phyloP scores from a whole-genome alignment of 2,329 filamentous ascomycete species.

The Calonectria naviculata region DNA sequence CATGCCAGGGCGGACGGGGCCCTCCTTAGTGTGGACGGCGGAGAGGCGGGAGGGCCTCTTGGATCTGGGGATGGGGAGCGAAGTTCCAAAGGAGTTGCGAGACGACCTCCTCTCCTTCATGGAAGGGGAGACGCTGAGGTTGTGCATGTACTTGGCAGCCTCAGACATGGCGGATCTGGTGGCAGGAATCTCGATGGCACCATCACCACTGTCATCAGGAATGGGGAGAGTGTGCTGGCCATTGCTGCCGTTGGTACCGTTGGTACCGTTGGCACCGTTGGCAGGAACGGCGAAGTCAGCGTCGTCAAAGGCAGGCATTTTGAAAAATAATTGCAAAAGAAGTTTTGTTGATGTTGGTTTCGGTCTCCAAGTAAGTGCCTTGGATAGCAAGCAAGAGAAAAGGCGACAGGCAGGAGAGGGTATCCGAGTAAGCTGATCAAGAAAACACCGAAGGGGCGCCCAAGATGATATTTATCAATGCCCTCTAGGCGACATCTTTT shows the following conservation, averaged over 20 bases:
- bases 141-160: conserved; percentile 77
- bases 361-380: background rate
- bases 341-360: background rate
- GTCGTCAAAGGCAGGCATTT: conserved; percentile 71
- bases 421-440: background rate
- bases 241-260: conserved; percentile 31
- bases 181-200: conserved; percentile 76
- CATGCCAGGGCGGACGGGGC: conserved; percentile 64
- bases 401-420: background rate
- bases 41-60: conserved; percentile 77
- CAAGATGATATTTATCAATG: background rate
- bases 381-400: background rate
- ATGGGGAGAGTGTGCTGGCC: conserved; percentile 47
- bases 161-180: conserved; percentile 76
- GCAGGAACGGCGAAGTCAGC: conserved; percentile 56
- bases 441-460: background rate
- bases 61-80: conserved; percentile 77
- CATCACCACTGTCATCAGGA: conserved; percentile 56
- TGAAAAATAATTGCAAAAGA: conserved; percentile 41
- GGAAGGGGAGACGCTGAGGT: conserved; percentile 74
- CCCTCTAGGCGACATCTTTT: background rate
- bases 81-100: conserved; percentile 80
- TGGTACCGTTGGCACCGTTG: conserved; percentile 29
- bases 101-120: conserved; percentile 75
- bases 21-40: conserved; percentile 64